Base-by-base conservation (phyloP, 495 filamentous ascomycete species). In the Schizothecium vesticola region DNA sequence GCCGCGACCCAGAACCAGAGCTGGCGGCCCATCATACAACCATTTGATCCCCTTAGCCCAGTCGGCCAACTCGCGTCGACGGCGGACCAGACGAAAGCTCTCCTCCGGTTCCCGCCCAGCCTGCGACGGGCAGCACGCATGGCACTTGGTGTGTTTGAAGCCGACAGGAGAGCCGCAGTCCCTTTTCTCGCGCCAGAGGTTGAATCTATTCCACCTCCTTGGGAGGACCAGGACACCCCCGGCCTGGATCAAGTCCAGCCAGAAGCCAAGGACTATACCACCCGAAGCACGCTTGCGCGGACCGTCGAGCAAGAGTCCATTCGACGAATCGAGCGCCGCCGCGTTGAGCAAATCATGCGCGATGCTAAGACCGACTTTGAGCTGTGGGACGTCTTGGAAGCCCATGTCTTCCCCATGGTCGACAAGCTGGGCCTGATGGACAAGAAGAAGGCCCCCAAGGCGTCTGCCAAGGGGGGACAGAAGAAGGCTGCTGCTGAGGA, bases 341-440 rank as follows among this genome's bases (percentile, higher is more conserved):
- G 82, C 9, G 80, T 91, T 16, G 82, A 84, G 69, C 63, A 64
- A 16, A 71, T 83, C 67, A 80, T 92, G 70, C 70, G 74, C 16
- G 68, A 65, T 1, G 86, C 86, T 10, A 75, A 79, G 60, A 87
- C 87, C 0, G 92, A 95, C 67, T 76, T 85, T 21, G 86, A 87
- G 26, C 74, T 96, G 10, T 96, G 92, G 93, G 78, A 85, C 3
- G 78, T 92, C 0, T 83, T 95, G 69, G 85, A 91, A 66, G 77
- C 81, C 3, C 86, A 91, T 63, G 88, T 96, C 22, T 92, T 92
- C 72, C 81, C 84, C 1, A 79, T 92, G 73, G 80, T 88, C 7
- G 68, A 72, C 5, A 83, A 82, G 67, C 70, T 79, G 5, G 78
- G 77, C 43, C 64, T 83, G 56, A 55, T 60, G 69, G 61, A 58